Evolutionary conservation across 2,329 filamentous ascomycete genomes (phyloP).

Genomic region (Fusarium pseudoanthophilum): DNA sequence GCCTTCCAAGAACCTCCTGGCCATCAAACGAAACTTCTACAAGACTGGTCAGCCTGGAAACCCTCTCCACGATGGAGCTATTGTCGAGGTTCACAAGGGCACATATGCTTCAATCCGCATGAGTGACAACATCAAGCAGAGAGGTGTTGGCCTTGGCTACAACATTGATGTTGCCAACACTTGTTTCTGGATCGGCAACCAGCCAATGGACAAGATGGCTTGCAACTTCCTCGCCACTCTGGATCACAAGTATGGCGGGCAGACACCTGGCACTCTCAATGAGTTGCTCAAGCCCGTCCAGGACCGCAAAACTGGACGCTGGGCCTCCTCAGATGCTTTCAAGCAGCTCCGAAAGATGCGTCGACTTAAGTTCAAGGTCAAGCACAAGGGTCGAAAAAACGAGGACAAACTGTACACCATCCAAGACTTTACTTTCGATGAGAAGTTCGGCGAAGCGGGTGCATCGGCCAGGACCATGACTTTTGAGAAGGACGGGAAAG

Average conservation of each 20-base stretch:
- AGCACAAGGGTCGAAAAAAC: constrained; percentile 59
- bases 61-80: constrained; percentile 64
- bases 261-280: constrained; percentile 43
- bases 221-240: constrained; percentile 49
- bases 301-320: constrained; percentile 32
- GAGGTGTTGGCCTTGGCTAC: constrained; percentile 74
- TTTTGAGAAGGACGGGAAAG: constrained; percentile 64
- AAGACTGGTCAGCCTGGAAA: constrained; percentile 59
- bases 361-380: constrained; percentile 66
- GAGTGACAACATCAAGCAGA: constrained; percentile 63
- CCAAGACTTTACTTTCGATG: constrained; percentile 61
- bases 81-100: constrained; percentile 85
- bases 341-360: constrained; percentile 63
- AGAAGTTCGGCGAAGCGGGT: constrained; percentile 57
- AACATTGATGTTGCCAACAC: constrained; percentile 94
- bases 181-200: constrained; percentile 76
- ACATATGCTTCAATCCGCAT: constrained; percentile 88
- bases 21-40: constrained; percentile 89
- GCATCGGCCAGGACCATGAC: constrained; percentile 62
- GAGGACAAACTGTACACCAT: constrained; percentile 63
- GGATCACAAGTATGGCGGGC: constrained; percentile 45
- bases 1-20: constrained; percentile 73
- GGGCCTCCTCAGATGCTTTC: constrained; percentile 62
- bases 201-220: constrained; percentile 53
- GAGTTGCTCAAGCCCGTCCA: constrained; percentile 51